Base-by-base conservation (phyloP, 1,284 basidiomycete genomes). In the Mrakiaceae sp. region DNA sequence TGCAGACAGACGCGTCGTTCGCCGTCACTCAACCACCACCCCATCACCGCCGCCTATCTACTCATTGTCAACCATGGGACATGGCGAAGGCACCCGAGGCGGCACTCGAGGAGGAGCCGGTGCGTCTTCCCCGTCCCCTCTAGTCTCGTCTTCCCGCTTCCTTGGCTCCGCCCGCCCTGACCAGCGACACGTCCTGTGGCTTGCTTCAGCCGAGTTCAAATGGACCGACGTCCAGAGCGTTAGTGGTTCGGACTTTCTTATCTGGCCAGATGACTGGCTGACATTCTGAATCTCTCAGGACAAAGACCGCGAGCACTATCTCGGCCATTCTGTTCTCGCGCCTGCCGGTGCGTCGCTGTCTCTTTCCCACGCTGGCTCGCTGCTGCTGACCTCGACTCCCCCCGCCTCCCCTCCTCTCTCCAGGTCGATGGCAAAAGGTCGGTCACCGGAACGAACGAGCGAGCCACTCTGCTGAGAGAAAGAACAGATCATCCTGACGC, bases 381-480 rank as follows among this genome's bases (percentile, higher is more conserved):
- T 49, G 9, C 48, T 42, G 5, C 39, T 16, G 27, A 12, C 8
- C n/a, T 47, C 42, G n/a, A 44, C 56, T 14, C n/a, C 8, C n/a
- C 3, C 7, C 12, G 43, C 43, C 0, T 5, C 4, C 56, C 14
- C 44, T 40, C 8, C 4, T 12, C 3, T 43, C 10, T 9, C 6
- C 39, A 2, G 91, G 92, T 3, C 80, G 92, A 68, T 95, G 91
- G 91, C 91, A 95, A 77, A 93, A 92, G 64, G 64, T 64, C 3
- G 11, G 46, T 12, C 9, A 58, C 63, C 60, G 39, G 42, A 64
- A n/a, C 14, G 48, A 27, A 27, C 27, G 27, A 27, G 27, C 27
- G 27, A 27, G 1, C 27, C 27, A 27, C 27, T 27, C 27, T 27
- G 27, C 27, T 27, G 27, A 27, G 27, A 27, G 27, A 27, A 27